Evolutionary conservation across 2,329 filamentous ascomycete genomes (phyloP), one percentile per base, ranked within the genome.

Genomic region (Ceratocystis cubensis): DNA sequence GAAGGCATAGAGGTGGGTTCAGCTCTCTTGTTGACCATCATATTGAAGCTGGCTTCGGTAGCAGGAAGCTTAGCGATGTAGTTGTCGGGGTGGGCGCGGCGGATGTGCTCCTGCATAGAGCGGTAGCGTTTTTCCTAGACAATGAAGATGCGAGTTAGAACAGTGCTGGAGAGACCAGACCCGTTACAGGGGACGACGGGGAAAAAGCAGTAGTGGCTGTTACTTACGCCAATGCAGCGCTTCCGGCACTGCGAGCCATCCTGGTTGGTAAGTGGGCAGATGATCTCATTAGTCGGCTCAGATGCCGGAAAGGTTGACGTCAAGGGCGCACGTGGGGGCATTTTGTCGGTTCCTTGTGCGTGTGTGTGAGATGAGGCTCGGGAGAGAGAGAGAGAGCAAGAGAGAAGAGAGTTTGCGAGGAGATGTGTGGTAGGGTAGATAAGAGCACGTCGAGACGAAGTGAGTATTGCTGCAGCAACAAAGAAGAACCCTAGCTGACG

Each of bases 41-140:
- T 82, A 73, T 89, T 81, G 78, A 99, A 96, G 85, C 91, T 96
- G 78, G 97, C 93, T 77, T 96, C 93, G 72, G 93, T 99, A 62
- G 94, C 94, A 71, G 94, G 93, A 72, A 97, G 88, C 83, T 97
- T 96, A 63, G 94, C 87, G 72, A 99, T 96, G 79, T 97, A 97
- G 76, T 96, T 88, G 76, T 96, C 91, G 69, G 93, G 93, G 76
- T 99, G 94, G 71, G 94, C 93, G 76, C 94, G 88, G 73, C 94
- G 90, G 73, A 99, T 97, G 75, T 99, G 94, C 83, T 99, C 94
- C 78, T 97, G 94, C 91, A 99, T 97, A 70, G 93, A 97, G 76
- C 94, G 91, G 79, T 92, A 99, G 71, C 90, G 85, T 78, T 96
- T 96, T 80, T 95, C 91, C 91, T 95, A 4, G 37, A 77, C 75